phyloP scores from a whole-genome alignment of 2,329 filamentous ascomycete genomes.

The Nannizzia gypsea region DNA sequence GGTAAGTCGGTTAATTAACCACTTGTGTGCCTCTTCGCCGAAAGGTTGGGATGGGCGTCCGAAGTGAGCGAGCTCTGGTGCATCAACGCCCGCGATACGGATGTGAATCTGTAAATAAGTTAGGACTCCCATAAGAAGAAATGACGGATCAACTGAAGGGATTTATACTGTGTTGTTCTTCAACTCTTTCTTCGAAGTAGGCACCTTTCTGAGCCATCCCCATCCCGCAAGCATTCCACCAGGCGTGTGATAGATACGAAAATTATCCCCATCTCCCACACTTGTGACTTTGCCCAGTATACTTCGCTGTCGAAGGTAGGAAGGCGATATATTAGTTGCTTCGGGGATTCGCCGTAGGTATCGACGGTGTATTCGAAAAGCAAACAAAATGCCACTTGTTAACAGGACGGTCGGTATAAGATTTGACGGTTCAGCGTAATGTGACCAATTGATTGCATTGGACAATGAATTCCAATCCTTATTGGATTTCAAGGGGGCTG shows the following conservation, averaged over 20 bases:
- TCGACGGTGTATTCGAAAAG: constrained; percentile 26
- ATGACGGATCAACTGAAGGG: neutral
- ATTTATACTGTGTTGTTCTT: constrained; percentile 62
- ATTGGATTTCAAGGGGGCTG: constrained; percentile 12
- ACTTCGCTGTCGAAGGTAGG: constrained; percentile 61
- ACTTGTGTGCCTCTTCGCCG: constrained; percentile 65
- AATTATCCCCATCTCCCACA: constrained; percentile 93
- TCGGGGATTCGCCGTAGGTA: constrained; percentile 78
- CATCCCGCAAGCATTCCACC: constrained; percentile 79
- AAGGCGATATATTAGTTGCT: constrained; percentile 60
- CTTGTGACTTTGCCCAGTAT: constrained; percentile 80
- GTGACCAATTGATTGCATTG: constrained; percentile 31
- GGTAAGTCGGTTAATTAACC: constrained; percentile 62
- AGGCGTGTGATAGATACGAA: constrained; percentile 87
- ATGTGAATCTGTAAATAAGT: constrained; percentile 54
- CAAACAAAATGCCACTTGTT: constrained; percentile 28
- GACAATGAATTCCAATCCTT: constrained; percentile 33
- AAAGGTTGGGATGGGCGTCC: constrained; percentile 78
- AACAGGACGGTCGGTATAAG: constrained; percentile 29
- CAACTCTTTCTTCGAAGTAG: constrained; percentile 54
- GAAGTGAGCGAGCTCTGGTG: constrained; percentile 87
- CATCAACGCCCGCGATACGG: constrained; percentile 82
- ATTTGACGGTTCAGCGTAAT: constrained; percentile 28
- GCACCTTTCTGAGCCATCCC: constrained; percentile 78
- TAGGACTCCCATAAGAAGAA: neutral